Evolutionary conservation across 768 basidiomycete species (phyloP), one percentile per base, ranked within the genome.

Genomic region (Leccinum ochraceum): DNA sequence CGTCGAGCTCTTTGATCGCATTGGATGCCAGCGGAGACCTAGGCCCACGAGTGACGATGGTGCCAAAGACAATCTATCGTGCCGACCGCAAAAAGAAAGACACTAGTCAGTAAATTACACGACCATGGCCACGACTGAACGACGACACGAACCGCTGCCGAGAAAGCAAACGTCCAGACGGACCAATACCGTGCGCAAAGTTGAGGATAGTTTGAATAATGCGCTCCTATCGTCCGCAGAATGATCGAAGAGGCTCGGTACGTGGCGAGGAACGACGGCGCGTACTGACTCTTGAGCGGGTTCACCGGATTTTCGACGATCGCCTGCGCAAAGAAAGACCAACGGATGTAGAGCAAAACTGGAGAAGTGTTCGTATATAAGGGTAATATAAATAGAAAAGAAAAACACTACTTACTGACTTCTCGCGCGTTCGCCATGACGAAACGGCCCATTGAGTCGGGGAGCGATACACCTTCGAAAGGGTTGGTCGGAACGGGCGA

Each of bases 11-110:
- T 20, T 77, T 72, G 75, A 92, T 85, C 4, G 91, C 91, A 2
- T 81, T 79, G 14, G 79, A 72, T 0, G 90, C 91, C 11, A 92
- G 70, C 0, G 87, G 83, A 1, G 86, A 89, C 6, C 81, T 76
- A 6, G 91, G 91, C 3, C 87, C 85, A 30, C 88, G 83, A 3
- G 87, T 89, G 2, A 89, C 91, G 20, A 93, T 86, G 4, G 88
- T 87, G 4, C 89, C 92, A 66, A 92, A 88, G 16, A 92, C 86
- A 10, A 90, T 81, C 89, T 90, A 59, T 37, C 28, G 10, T 22
- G 14, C 13, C 22, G 24, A 14, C 7, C 11, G 6, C 24, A 3
- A 50, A 24, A 48, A 7, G 49, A 50, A 50, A 50, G 22, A 16
- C 6, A 26, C 14, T 8, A 26, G 32, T 67, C 48, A 68, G 56